Percentiles rank a stretch among this genome's conserved stretches.
Evolutionary conservation across 768 basidiomycete species (phyloP).

Genomic region (Cyclocybe aegerita): DNA sequence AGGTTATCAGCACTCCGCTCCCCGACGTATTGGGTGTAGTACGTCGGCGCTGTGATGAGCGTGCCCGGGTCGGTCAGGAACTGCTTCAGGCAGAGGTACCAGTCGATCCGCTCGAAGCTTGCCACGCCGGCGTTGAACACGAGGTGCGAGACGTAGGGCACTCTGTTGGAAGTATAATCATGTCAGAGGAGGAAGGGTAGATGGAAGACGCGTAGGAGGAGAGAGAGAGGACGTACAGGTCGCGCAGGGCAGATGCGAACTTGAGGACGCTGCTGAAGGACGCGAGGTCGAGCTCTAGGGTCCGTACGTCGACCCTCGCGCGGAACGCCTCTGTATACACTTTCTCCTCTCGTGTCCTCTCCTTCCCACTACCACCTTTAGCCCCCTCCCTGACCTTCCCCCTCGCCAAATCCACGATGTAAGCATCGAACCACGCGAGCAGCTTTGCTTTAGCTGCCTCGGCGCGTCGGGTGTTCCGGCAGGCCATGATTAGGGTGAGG

Average conservation of each 20-base stretch:
- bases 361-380: neutral
- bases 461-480: slow-evolving; percentile 65
- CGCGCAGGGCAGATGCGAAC: slow-evolving; percentile 54
- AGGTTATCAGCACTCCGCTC: slow-evolving; percentile 66
- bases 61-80: slow-evolving; percentile 42
- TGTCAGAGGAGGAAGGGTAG: no score
- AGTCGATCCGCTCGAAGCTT: slow-evolving; percentile 55
- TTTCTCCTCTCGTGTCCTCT: slow-evolving; percentile 34
- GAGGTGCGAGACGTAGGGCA: slow-evolving; percentile 78
- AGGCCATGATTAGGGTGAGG: slow-evolving; percentile 79
- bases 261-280: slow-evolving; percentile 56
- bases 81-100: slow-evolving; percentile 44
- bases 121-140: slow-evolving; percentile 80
- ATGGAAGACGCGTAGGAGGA: no score
- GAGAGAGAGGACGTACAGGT: slow-evolving; percentile 42
- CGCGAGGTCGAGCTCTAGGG: slow-evolving; percentile 66
- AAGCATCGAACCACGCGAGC: slow-evolving; percentile 49
- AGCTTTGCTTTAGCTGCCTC: slow-evolving; percentile 60
- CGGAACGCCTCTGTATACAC: slow-evolving; percentile 59
- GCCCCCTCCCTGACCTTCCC: slow-evolving; percentile 28
- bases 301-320: slow-evolving; percentile 56
- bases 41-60: slow-evolving; percentile 54
- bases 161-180: no score
- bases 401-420: slow-evolving; percentile 39
- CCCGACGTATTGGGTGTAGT: slow-evolving; percentile 56